Evolutionary conservation across 352 stramenopile species (phyloP).

Genomic region (Phytophthora citrophthora): DNA sequence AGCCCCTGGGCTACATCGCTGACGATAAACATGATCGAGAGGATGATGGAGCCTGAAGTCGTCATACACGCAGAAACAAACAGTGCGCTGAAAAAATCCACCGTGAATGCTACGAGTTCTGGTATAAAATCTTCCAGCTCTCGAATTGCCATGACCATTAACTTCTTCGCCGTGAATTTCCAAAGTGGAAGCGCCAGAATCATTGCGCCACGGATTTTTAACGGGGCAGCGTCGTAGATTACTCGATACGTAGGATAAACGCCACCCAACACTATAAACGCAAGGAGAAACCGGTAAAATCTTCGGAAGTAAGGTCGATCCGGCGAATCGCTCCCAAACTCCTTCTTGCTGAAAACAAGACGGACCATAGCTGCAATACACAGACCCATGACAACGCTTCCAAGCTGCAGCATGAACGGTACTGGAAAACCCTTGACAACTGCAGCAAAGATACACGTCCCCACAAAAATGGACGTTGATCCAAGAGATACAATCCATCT

Average conservation of each 20-base stretch:
- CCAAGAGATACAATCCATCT: conserved; percentile 5
- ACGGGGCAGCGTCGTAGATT: conserved; percentile 3
- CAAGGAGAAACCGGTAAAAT: conserved; percentile 15
- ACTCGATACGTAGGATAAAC: conserved; percentile 13
- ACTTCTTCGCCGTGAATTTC: conserved; percentile 10
- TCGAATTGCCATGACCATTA: neutral
- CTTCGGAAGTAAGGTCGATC: neutral
- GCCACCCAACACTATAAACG: conserved; percentile 6
- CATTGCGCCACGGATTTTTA: neutral
- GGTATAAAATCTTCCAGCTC: conserved; percentile 10
- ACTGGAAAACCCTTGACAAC: conserved; percentile 8
- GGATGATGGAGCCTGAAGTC: conserved; percentile 10
- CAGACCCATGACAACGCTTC: neutral
- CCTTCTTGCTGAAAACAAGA: conserved; percentile 1
- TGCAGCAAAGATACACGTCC: conserved; percentile 2
- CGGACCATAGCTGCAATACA: conserved; percentile 10
- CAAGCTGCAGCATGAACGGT: conserved; percentile 14
- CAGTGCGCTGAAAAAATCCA: conserved; percentile 2
- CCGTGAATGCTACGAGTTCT: neutral
- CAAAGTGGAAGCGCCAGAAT: conserved; percentile 3
- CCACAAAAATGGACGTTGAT: conserved; percentile 1
- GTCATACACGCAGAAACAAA: conserved; percentile 26
- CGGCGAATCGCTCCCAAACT: conserved; percentile 8
- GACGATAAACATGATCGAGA: conserved; percentile 15
- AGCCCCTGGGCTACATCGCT: conserved; percentile 9